Evolutionary conservation across 192 early-diverging fungal genomes (phyloP).

Genomic region (Coemansia sp.): DNA sequence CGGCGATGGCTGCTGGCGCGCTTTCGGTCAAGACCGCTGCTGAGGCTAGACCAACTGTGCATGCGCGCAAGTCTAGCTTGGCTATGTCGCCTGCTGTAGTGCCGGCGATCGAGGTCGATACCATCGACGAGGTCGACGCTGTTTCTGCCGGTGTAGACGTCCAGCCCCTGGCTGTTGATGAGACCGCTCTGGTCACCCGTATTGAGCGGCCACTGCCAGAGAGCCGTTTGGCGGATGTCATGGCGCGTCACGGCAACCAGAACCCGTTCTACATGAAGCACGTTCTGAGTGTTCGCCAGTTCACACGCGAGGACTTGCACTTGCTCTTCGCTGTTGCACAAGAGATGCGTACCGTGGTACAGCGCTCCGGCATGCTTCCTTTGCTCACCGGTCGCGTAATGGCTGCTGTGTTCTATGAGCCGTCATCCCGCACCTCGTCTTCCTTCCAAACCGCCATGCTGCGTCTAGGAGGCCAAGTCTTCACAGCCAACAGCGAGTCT

Average conservation of each 20-base stretch:
- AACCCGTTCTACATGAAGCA: conserved; percentile 91
- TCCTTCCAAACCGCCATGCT: conserved; percentile 96
- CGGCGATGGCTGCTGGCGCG: conserved; percentile 5
- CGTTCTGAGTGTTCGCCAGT: conserved; percentile 88
- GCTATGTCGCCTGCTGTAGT: not conserved
- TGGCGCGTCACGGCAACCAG: conserved; percentile 44
- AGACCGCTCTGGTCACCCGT: not conserved
- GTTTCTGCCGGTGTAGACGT: not conserved
- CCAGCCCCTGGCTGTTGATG: not conserved
- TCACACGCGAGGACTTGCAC: conserved; percentile 91
- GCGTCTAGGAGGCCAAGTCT: conserved; percentile 88
- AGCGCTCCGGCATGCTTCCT: conserved; percentile 82
- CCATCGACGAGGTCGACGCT: conserved; percentile 20
- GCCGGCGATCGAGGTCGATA: conserved; percentile 14
- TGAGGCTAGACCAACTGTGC: conserved; percentile 9
- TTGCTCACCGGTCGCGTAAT: conserved; percentile 88
- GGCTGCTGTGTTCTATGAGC: conserved; percentile 95
- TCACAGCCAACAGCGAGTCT: conserved; percentile 77
- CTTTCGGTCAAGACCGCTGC: conserved; percentile 17
- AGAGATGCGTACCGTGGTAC: conserved; percentile 94
- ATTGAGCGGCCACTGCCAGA: conserved; percentile 24
- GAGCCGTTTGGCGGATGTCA: conserved; percentile 42
- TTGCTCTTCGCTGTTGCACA: conserved; percentile 92
- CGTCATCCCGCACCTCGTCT: conserved; percentile 89
- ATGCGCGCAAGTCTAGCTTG: conserved; percentile 4